Base-by-base conservation (phyloP, 192 early-diverging fungal genomes). In the Coemansia sp. region DNA sequence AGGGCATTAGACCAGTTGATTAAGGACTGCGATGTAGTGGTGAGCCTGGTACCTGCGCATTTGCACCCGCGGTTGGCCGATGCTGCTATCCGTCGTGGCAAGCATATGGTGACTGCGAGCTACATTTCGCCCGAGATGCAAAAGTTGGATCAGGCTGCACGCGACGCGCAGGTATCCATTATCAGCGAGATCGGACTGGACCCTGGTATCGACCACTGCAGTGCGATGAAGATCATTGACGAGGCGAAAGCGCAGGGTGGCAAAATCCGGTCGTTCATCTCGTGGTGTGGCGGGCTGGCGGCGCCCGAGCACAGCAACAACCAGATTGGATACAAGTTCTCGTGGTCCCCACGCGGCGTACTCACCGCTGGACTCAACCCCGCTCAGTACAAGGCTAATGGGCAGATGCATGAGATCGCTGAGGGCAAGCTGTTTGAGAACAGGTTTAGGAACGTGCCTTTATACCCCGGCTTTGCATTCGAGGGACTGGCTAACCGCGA, bases 161-260 rank as follows among this genome's bases (percentile, higher is more conserved):
- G 89, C 68, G 84, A 88, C 38, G 90, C 94, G 17, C 89, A 88
- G 2, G 89, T 99, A 17, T 91, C 91, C 22, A 89, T 98, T 59
- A 87, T 99, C 76, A 98, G 98, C 80, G 97, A 99, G 83, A 94
- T 99, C 63, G 97, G 97, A 10, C 85, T 99, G 59, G 97, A 99
- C 83, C 97, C 97, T 5, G 97, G 94, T 68, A 97, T 99, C 69
- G 97, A 99, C 73, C 97, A 99, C 73, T 86, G 96, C 84, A 93
- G 92, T 53, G 95, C 96, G 17, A 95, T 98, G 89, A 94, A 95
- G 74, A 89, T 94, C 61, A 95, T 99, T 65, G 91, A 97, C 58
- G 89, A 92, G 55, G 93, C 93, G 34, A 90, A 94, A 55, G 72
- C 76, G 3, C 77, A 86, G 29, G 94, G 94, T 17, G 90, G 90